Evolutionary conservation across 2,329 filamentous ascomycete genomes (phyloP), one percentile per base, ranked within the genome.

Genomic region (Arthrocladium fulminans): DNA sequence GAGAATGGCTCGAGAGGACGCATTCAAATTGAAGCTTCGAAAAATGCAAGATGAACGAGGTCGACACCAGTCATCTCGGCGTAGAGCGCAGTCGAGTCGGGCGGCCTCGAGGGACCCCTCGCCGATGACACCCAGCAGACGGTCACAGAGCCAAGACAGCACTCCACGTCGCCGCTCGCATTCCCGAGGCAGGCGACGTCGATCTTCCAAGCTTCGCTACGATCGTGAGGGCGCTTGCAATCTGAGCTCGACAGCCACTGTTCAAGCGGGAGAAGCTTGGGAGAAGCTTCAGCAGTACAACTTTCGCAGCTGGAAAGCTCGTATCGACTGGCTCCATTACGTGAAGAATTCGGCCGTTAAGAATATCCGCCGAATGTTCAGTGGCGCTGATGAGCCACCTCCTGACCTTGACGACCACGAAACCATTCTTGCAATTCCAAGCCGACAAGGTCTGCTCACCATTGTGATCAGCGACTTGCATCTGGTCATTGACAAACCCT

Each of bases 401-500:
- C 84, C 90, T 49, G 88, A 94, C 49, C 68, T 85, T 29, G 84
- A 88, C 49, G 87, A 94, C 55, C 79, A 78, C 4, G 92, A 98
- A 65, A 84, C 79, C 27, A 86, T 98, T 46, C 75, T 98, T 7
- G 83, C 87, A 44, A 83, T 96, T 46, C 88, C 88, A 3, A 81
- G 87, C 54, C 78, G 92, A 23, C 90, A 92, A 13, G 85, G 86
- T 6, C 73, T 98, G 12, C 83, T 94, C 80, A 78, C 83, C 2
- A 75, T 86, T 4, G 70, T 87, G 37, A 81, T 97, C 56, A 88
- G 82, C 51, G 90, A 98, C 62, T 72, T 98, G 25, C 84, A 90
- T 54, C 75, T 98, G 48, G 73, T 81, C 25, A 74, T 98, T 51
- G 92, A 97, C 65, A 96, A 95, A 63, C 92, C 92, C 0, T 90